Evolutionary conservation across 208 protist genomes (phyloP).

Genomic region (Trypanosoma grayi): DNA sequence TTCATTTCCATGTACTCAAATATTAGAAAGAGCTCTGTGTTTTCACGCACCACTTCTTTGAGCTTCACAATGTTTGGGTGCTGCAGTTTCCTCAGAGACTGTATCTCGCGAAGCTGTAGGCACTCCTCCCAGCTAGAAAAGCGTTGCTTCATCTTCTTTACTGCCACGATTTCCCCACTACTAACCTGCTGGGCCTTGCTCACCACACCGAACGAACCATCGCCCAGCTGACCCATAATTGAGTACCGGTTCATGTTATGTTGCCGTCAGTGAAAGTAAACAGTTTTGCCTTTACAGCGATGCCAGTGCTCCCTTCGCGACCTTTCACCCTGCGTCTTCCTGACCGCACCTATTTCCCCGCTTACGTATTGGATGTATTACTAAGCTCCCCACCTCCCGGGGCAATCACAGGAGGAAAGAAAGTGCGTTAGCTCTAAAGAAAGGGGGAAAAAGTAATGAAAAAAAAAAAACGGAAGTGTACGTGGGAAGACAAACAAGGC

Average conservation of each 20-base stretch:
- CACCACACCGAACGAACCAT: conserved; percentile 97
- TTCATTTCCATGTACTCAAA: conserved; percentile 98
- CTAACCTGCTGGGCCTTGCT: conserved; percentile 90
- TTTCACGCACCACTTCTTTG: conserved; percentile 97
- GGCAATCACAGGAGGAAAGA: neutral
- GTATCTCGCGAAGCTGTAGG: conserved; percentile 95
- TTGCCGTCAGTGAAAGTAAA: no score
- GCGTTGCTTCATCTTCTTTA: conserved; percentile 99
- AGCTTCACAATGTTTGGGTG: conserved; percentile 98
- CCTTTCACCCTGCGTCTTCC: no score
- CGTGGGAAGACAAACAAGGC: no score
- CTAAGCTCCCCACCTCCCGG: neutral
- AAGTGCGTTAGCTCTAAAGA: neutral
- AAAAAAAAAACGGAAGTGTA: conserved; percentile 1
- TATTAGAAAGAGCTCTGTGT: conserved; percentile 97
- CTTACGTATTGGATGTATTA: no score
- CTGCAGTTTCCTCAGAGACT: conserved; percentile 94
- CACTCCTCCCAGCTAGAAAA: conserved; percentile 98
- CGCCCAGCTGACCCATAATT: conserved; percentile 93
- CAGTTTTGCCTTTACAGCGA: no score
- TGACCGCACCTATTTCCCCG: neutral
- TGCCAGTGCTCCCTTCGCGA: no score
- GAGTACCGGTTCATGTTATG: conserved; percentile 93
- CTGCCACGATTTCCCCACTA: conserved; percentile 95
- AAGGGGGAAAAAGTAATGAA: neutral